Evolutionary conservation across 2,329 filamentous ascomycete species (phyloP), one percentile per base, ranked within the genome.

Genomic region (Talaromyces sp.): DNA sequence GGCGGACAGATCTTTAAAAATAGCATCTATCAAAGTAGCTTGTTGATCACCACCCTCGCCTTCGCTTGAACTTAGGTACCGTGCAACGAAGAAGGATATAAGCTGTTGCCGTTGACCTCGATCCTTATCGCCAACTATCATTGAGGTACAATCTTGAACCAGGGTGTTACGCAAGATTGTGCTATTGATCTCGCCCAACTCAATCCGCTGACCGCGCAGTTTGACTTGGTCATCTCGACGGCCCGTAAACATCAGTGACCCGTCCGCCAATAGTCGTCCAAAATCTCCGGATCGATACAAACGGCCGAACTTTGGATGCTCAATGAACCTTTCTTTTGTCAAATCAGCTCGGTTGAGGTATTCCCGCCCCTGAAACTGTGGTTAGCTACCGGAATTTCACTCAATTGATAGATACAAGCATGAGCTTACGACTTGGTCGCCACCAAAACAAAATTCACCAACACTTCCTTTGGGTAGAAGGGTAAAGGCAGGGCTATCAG

Each of bases 401-500:
- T 35, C 10, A 27, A n/a, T n/a, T 50, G 52, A 37, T 3, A 37
- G n/a, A 39, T 14, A 37, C 8, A 9, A 35, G 52, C 35, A 11
- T 35, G 19, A 47, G 57, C 75, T 68, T 69, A 87, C 88, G 5
- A 97, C 87, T 76, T 97, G 93, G 58, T 91, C 86, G 11, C 93
- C 93, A 14, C 92, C 92, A 74, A 96, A 95, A 72, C 91, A 96
- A 7, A 96, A 82, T 74, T 97, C 93, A 11, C 93, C 93, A 16
- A 92, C 81, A 68, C 87, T 90, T 3, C 92, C 92, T 7, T 85
- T 74, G 0, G 91, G 91, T 0, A 93, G 79, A 1, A 87, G 71
- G 0, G 84, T 75, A 4, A 87, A 82, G 0, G 72, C 72, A 2
- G 78, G 73, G 4, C 78, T 77, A 2, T 73, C 69, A 16, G 74